Percentiles rank a stretch among this genome's conserved stretches.
phyloP scores from a whole-genome alignment of 331 rosid genomes.

The Malus hybrid region DNA sequence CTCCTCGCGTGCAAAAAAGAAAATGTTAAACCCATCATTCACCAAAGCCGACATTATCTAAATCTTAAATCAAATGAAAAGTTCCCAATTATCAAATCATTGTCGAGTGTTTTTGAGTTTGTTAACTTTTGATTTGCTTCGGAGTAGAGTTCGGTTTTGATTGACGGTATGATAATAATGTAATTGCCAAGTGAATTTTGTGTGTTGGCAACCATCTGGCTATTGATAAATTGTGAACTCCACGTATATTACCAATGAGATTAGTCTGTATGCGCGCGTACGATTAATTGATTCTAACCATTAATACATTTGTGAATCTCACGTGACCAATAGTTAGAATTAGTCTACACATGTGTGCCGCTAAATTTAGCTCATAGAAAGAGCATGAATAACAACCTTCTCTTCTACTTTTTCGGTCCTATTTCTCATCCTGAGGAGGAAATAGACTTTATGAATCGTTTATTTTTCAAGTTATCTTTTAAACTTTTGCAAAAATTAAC shows the following conservation, averaged over 20 bases:
- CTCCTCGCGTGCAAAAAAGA: not conserved
- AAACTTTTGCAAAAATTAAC: no score
- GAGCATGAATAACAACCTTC: not conserved
- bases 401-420: not conserved
- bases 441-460: no score
- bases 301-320: not conserved
- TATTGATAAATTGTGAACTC: no score
- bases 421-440: no score
- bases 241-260: no score
- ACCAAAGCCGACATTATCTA: not conserved
- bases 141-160: not conserved
- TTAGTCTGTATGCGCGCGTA: rapidly evolving
- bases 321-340: not conserved
- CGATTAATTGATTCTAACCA: not conserved
- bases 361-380: not conserved
- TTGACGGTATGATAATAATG: not conserved
- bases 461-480: no score
- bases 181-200: not conserved
- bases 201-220: not conserved
- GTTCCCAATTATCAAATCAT: not conserved
- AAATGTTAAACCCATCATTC: not conserved
- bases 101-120: not conserved
- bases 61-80: not conserved
- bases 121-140: not conserved
- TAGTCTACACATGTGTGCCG: not conserved